phyloP scores from a whole-genome alignment of 805 yeast genomes.

The Myxozyma melibiosi region DNA sequence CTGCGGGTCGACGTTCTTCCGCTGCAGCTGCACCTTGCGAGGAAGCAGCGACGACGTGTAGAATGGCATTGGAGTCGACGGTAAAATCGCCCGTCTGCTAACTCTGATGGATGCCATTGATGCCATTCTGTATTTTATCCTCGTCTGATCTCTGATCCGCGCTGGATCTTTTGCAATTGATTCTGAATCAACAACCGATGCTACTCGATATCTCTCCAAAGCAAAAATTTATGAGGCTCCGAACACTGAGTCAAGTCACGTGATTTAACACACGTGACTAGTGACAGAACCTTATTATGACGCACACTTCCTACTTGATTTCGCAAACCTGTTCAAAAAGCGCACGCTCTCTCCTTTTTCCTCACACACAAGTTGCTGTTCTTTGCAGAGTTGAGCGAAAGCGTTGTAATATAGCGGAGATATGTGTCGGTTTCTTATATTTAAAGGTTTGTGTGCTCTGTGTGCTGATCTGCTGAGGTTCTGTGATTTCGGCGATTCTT shows the following conservation, averaged over 20 bases:
- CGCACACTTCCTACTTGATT: background rate
- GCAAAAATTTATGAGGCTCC: background rate
- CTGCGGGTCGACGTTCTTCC: background rate
- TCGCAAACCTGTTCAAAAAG: no score
- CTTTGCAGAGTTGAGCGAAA: background rate
- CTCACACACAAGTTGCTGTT: background rate
- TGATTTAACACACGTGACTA: background rate
- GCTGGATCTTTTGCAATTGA: slow-evolving; percentile 4
- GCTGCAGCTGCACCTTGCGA: background rate
- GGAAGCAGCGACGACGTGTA: slow-evolving; percentile 6
- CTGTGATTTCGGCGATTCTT: background rate
- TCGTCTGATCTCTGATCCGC: no score
- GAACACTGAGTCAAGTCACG: background rate
- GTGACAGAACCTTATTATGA: no score
- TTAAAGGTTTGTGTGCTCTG: slow-evolving; percentile 51
- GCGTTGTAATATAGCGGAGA: background rate
- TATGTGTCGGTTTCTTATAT: slow-evolving; percentile 93
- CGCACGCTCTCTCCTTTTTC: background rate
- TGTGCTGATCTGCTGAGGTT: background rate
- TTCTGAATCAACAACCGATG: background rate
- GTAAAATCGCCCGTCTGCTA: no score
- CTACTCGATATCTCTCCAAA: background rate
- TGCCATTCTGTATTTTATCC: no score
- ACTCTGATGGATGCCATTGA: no score
- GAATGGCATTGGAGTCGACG: background rate